These are phyloP conservation scores for Marasmius sp. DNA, from an alignment of 1,284 basidiomycete species.

Conservation along the genomic window DNA sequence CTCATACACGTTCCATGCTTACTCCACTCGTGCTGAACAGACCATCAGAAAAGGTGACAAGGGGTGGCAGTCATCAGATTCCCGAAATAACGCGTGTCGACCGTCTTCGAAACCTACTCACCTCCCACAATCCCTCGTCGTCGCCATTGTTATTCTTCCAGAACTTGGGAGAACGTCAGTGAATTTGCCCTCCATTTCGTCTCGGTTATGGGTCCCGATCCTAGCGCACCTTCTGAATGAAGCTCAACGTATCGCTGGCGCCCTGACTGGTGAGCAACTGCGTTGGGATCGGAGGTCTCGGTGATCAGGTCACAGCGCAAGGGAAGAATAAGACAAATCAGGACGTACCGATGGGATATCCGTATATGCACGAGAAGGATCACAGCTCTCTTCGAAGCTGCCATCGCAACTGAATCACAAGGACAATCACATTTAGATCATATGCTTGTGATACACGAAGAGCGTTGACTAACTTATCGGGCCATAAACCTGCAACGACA, in stretches of 20 bases:
- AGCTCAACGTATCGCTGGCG: slow-evolving; percentile 59
- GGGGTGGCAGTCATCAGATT: no score
- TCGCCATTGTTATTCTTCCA: slow-evolving; percentile 67
- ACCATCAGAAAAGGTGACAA: neutral
- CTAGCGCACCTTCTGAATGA: slow-evolving; percentile 55
- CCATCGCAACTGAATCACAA: slow-evolving; percentile 59
- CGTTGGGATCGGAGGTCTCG: neutral
- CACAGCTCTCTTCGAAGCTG: slow-evolving; percentile 63
- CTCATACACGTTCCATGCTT: slow-evolving; percentile 76
- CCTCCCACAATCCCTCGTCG: slow-evolving; percentile 72
- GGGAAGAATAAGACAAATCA: neutral
- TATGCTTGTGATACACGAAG: neutral
- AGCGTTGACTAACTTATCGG: slow-evolving; percentile 52
- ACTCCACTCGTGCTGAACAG: slow-evolving; percentile 62
- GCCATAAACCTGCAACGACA: slow-evolving; percentile 59
- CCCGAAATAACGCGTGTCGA: slow-evolving; percentile 10
- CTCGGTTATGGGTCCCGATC: neutral
- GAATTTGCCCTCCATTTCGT: neutral
- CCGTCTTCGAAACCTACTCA: slow-evolving; percentile 26
- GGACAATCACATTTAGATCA: slow-evolving; percentile 3
- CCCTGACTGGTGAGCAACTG: slow-evolving; percentile 63
- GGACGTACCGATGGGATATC: slow-evolving; percentile 50
- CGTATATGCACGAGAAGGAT: slow-evolving; percentile 60
- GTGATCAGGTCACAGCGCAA: neutral
- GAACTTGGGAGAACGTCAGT: slow-evolving; percentile 32